These are phyloP conservation scores for Trichoderma gracile DNA, from an alignment of 2,329 filamentous ascomycete genomes.

Conservation along the genomic window DNA sequence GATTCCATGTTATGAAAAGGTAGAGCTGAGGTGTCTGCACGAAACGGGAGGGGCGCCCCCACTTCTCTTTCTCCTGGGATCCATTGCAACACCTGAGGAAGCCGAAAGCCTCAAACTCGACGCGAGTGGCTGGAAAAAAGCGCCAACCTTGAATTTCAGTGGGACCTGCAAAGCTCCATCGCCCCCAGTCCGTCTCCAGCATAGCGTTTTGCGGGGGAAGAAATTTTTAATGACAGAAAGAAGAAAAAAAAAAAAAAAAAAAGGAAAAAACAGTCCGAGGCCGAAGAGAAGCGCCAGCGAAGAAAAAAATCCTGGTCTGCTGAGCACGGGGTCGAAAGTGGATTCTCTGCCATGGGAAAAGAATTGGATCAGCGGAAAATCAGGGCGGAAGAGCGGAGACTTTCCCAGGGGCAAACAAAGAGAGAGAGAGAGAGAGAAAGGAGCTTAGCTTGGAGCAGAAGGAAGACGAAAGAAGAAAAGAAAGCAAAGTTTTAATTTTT, in stretches of 20 bases:
- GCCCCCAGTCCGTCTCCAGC: neutral
- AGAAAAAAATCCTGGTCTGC: too few relatives aligned
- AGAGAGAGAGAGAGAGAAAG: too few relatives aligned
- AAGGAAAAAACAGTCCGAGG: neutral
- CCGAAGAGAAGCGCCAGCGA: too few relatives aligned
- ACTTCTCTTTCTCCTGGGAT: too few relatives aligned
- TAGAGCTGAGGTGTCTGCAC: neutral
- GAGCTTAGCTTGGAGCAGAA: neutral
- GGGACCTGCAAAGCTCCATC: conserved; percentile 1
- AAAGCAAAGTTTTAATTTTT: neutral
- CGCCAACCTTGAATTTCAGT: neutral
- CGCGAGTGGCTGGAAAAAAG: conserved; percentile 1
- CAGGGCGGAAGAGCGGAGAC: conserved; percentile 4
- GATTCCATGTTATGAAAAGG: neutral
- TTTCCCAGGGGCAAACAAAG: neutral
- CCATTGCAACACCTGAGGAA: conserved; percentile 17
- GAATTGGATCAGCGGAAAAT: too few relatives aligned
- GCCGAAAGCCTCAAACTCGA: neutral
- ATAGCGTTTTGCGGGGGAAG: conserved; percentile 26
- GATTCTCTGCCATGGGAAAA: too few relatives aligned
- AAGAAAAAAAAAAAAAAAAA: neutral
- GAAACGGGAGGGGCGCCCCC: neutral
- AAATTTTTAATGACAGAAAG: neutral
- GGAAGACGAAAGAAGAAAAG: too few relatives aligned
- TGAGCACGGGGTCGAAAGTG: too few relatives aligned